Conservation (phyloP, 2,329 filamentous ascomycete species). For the Cladorrhinum sp. region DNA sequence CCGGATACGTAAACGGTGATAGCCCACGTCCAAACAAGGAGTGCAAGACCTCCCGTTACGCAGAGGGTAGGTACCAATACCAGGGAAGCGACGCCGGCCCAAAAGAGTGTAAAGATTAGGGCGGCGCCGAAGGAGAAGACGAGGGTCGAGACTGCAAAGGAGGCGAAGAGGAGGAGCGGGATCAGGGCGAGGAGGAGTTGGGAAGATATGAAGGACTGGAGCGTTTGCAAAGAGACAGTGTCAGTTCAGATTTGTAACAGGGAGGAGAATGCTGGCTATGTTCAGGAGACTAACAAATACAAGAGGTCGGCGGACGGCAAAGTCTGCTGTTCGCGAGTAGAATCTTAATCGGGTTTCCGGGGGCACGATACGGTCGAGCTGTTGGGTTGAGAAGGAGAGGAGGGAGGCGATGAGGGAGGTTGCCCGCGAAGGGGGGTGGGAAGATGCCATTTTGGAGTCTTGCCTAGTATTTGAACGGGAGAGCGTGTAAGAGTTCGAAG, state of each 20-base stretch:
- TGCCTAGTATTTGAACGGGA: neutral
- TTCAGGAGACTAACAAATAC: constrained; percentile 61
- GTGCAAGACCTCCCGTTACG: constrained; percentile 59
- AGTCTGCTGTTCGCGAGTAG: constrained; percentile 50
- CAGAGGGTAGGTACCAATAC: constrained; percentile 68
- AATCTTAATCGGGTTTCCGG: constrained; percentile 58
- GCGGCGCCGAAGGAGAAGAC: constrained; percentile 61
- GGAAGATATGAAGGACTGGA: constrained; percentile 65
- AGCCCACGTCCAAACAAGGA: constrained; percentile 66
- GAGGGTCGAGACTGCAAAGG: constrained; percentile 62
- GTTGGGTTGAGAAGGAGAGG: neutral
- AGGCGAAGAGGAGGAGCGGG: constrained; percentile 65
- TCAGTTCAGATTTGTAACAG: neutral
- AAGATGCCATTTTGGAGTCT: neutral
- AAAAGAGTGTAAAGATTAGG: constrained; percentile 64
- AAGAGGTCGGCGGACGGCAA: constrained; percentile 65
- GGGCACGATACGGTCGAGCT: constrained; percentile 52
- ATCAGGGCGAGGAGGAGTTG: constrained; percentile 65
- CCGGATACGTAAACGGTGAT: constrained; percentile 55
- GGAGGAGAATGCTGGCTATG: neutral
- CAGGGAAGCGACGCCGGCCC: constrained; percentile 63
- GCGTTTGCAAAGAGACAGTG: neutral
- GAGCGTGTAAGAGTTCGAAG: too few species aligned
- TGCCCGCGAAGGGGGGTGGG: too few species aligned
- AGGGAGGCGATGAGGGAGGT: neutral